These are phyloP conservation scores for Rhizoctonia solani DNA, from an alignment of 1,284 basidiomycete species.

Conservation along the genomic window DNA sequence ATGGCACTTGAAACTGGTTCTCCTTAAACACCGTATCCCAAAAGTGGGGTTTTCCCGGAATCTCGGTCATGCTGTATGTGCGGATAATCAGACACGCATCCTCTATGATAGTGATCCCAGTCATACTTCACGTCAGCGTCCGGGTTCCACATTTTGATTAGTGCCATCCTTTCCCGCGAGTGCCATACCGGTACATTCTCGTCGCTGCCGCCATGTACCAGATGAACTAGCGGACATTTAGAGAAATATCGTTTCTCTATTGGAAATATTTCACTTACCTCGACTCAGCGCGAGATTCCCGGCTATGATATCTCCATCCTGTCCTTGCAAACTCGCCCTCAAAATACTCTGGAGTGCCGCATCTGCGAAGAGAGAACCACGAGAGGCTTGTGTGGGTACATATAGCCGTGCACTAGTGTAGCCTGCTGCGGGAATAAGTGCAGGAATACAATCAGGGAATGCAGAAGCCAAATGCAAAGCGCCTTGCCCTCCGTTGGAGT, in stretches of 20 bases:
- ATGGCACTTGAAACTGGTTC: conserved; percentile 30
- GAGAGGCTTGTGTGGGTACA: conserved; percentile 31
- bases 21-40: conserved; percentile 34
- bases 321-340: conserved; percentile 33
- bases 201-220: conserved; percentile 37
- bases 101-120: neutral
- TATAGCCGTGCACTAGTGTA: conserved; percentile 37
- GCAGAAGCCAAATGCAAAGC: conserved; percentile 77
- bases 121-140: conserved; percentile 35
- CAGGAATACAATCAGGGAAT: conserved; percentile 61
- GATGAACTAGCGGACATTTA: conserved; percentile 19
- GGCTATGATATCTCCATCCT: conserved; percentile 37
- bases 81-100: neutral
- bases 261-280: too few relatives aligned
- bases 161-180: conserved; percentile 33
- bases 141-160: conserved; percentile 30
- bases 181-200: conserved; percentile 39
- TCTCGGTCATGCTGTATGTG: conserved; percentile 30
- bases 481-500: conserved; percentile 93
- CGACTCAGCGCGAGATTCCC: conserved; percentile 34
- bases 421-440: conserved; percentile 36
- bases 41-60: conserved; percentile 37
- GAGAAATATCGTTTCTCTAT: too few relatives aligned
- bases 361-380: conserved; percentile 35
- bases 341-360: conserved; percentile 33